Conservation (phyloP, 1,284 basidiomycete species). For the Moesziomyces globuligerus region DNA sequence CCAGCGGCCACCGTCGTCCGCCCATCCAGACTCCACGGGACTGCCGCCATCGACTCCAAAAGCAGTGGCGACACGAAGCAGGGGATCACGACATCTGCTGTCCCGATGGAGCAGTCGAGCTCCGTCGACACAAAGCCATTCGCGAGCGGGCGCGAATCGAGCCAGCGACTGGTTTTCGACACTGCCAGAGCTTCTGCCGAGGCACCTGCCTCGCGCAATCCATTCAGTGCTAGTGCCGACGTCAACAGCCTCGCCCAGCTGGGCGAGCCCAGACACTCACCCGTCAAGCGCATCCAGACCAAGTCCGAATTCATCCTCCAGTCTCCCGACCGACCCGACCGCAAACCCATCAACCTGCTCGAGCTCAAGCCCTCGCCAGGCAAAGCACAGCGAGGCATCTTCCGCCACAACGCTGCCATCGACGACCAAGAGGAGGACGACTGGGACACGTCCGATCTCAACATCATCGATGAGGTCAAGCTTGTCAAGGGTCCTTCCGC, state of each 20-base stretch:
- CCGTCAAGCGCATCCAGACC: constrained; percentile 39
- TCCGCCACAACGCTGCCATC: constrained; percentile 26
- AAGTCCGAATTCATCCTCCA: constrained; percentile 39
- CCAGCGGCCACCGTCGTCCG: constrained; percentile 11
- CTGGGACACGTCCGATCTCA: constrained; percentile 9
- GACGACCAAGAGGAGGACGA: constrained; percentile 25
- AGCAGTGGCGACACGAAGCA: background rate
- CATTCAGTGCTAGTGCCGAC: constrained; percentile 17
- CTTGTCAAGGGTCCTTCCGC: constrained; percentile 23
- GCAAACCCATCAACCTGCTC: constrained; percentile 48
- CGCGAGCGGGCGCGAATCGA: constrained; percentile 7
- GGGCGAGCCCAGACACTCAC: constrained; percentile 42
- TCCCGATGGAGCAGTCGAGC: constrained; percentile 1
- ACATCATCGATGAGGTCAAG: constrained; percentile 30
- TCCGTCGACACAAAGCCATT: background rate
- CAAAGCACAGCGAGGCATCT: constrained; percentile 50
- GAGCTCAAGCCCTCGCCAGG: constrained; percentile 49
- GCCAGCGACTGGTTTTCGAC: constrained; percentile 28
- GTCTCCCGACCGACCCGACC: constrained; percentile 40
- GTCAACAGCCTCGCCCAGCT: constrained; percentile 32
- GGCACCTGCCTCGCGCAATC: constrained; percentile 8
- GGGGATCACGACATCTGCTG: background rate
- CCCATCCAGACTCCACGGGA: constrained; percentile 17
- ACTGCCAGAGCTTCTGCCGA: constrained; percentile 4
- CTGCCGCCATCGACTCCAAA: constrained; percentile 6